Conservation (phyloP, 768 basidiomycete species). For the Auricularia sp. region DNA sequence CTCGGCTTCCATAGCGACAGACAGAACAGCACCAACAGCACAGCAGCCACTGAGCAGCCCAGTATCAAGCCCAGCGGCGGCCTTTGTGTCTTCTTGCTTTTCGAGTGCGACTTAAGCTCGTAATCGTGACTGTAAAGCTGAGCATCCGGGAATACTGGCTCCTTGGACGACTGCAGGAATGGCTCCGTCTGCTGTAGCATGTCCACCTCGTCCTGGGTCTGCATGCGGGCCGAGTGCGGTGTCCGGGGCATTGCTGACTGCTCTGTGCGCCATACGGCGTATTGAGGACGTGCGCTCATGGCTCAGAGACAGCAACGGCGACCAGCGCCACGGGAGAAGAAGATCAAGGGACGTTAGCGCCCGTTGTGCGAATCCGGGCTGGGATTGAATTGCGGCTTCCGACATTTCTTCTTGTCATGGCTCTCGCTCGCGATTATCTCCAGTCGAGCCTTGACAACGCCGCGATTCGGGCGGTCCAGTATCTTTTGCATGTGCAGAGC, state of each 20-base stretch:
- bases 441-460: too few species aligned
- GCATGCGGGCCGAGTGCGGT: background rate
- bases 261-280: background rate
- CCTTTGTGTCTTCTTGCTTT: constrained; percentile 19
- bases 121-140: background rate
- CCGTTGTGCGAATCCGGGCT: too few species aligned
- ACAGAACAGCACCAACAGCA: constrained; percentile 36
- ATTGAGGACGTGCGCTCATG: background rate
- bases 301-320: too few species aligned
- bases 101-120: background rate
- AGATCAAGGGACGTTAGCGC: too few species aligned
- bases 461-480: too few species aligned
- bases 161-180: constrained; percentile 33
- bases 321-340: too few species aligned
- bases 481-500: too few species aligned
- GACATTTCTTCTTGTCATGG: too few species aligned
- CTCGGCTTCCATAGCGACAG: constrained; percentile 43
- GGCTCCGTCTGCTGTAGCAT: constrained; percentile 28
- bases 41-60: constrained; percentile 33
- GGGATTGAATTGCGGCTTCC: too few species aligned
- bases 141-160: background rate
- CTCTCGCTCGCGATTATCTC: too few species aligned
- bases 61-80: constrained; percentile 30
- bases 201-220: background rate
- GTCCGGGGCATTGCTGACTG: background rate